Percentiles rank a stretch among this genome's conserved stretches.
Evolutionary conservation across 371 early-diverging fungal genomes (phyloP).

Genomic region (Mortierella sp.): DNA sequence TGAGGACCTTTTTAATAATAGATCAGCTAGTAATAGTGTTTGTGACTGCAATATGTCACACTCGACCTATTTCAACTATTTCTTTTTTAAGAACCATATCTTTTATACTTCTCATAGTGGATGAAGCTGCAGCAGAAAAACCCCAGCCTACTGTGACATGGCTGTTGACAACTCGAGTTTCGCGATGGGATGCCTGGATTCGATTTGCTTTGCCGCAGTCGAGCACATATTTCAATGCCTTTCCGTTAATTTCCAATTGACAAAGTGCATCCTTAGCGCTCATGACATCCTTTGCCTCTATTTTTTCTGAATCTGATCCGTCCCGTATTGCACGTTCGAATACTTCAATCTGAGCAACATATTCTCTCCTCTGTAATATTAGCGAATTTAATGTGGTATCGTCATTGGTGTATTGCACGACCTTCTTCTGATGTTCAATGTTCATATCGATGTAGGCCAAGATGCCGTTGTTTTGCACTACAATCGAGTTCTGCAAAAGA

Average conservation of each 20-base stretch:
- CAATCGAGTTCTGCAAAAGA: conserved; percentile 25
- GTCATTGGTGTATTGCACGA: conserved; percentile 18
- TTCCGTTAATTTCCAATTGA: conserved; percentile 23
- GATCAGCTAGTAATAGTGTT: too few species aligned
- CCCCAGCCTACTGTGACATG: conserved; percentile 13
- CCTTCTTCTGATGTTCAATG: conserved; percentile 16
- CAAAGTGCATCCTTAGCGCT: conserved; percentile 13
- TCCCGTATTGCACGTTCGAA: conserved; percentile 14
- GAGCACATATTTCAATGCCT: conserved; percentile 14
- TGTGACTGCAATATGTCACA: too few species aligned
- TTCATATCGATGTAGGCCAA: conserved; percentile 27
- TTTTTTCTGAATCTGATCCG: background rate
- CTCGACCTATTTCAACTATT: too few species aligned
- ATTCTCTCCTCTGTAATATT: conserved; percentile 12
- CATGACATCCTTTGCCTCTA: conserved; percentile 10
- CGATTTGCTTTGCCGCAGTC: conserved; percentile 17
- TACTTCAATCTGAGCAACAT: conserved; percentile 15
- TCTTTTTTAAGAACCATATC: too few species aligned
- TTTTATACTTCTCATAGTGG: too few species aligned
- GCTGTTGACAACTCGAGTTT: conserved; percentile 15
- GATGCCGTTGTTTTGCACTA: conserved; percentile 25
- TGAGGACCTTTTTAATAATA: too few species aligned
- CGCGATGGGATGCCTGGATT: conserved; percentile 1
- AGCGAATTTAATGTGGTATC: conserved; percentile 13
- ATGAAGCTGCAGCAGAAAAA: conserved; percentile 1